phyloP scores from a whole-genome alignment of 2,329 filamentous ascomycete species.

The Leptographium wingfieldii region DNA sequence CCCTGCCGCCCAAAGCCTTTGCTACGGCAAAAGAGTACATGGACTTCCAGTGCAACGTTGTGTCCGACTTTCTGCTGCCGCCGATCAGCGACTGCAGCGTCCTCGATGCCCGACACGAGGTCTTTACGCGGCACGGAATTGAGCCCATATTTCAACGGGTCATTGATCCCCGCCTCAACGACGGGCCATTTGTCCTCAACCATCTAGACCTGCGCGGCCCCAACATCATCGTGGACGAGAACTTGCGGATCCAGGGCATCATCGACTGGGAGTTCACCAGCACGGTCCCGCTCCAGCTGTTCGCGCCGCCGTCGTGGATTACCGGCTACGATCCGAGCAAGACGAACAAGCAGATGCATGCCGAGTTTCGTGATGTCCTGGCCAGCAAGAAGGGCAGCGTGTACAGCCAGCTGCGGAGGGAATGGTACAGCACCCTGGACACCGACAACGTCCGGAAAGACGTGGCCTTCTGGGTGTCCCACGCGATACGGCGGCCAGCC shows the following conservation, averaged over 20 bases:
- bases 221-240: slow-evolving; percentile 1
- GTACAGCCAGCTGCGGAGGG: not conserved
- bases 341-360: not conserved
- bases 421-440: not conserved
- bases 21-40: not conserved
- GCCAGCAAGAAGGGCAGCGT: not conserved
- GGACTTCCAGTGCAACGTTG: not conserved
- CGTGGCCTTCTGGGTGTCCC: not conserved
- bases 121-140: not conserved
- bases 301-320: slow-evolving; percentile 1
- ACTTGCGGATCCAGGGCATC: not conserved
- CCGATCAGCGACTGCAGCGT: not conserved
- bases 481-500: not conserved
- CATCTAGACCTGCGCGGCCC: not conserved
- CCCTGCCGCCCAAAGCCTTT: not conserved
- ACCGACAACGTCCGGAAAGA: not conserved
- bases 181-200: not conserved
- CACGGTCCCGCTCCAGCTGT: not conserved
- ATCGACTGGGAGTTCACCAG: not conserved
- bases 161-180: not conserved
- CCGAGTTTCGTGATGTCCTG: not conserved
- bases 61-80: not conserved
- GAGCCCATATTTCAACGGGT: not conserved
- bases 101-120: not conserved
- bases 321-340: not conserved